phyloP scores from a whole-genome alignment of 1,284 basidiomycete species.

The Microbotryum saponariae region DNA sequence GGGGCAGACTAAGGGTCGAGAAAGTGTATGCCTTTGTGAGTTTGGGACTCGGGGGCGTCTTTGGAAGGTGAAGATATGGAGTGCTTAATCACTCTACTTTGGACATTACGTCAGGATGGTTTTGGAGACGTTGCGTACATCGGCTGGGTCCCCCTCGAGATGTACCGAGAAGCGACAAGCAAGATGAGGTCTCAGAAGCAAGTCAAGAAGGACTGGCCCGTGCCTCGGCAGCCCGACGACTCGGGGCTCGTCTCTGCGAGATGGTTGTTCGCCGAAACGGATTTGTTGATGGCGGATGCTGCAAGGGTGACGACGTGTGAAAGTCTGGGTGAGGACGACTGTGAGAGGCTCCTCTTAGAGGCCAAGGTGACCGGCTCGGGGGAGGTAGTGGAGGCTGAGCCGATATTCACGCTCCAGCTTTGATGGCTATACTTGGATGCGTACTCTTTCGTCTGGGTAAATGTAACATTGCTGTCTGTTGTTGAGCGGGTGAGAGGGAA shows the following conservation, averaged over 20 bases:
- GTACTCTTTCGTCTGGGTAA: no score
- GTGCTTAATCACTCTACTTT: neutral
- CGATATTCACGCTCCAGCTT: no score
- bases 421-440: no score
- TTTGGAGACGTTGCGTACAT: conserved; percentile 30
- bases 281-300: neutral
- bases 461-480: no score
- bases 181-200: conserved; percentile 24
- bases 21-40: conserved; percentile 28
- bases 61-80: neutral
- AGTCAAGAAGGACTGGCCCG: conserved; percentile 25
- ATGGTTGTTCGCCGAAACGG: no score
- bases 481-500: no score
- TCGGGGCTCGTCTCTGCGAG: conserved; percentile 36
- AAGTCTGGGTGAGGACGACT: conserved; percentile 45
- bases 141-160: conserved; percentile 27
- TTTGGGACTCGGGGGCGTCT: neutral
- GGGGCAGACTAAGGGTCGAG: conserved; percentile 25
- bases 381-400: no score
- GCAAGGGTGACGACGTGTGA: conserved; percentile 34
- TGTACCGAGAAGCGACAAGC: conserved; percentile 17
- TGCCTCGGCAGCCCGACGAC: conserved; percentile 25
- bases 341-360: conserved; percentile 31
- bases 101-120: conserved; percentile 9
- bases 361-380: no score